Base-by-base conservation (phyloP, 805 yeast species). In the Cyberlindnera samutprakarnensis region DNA sequence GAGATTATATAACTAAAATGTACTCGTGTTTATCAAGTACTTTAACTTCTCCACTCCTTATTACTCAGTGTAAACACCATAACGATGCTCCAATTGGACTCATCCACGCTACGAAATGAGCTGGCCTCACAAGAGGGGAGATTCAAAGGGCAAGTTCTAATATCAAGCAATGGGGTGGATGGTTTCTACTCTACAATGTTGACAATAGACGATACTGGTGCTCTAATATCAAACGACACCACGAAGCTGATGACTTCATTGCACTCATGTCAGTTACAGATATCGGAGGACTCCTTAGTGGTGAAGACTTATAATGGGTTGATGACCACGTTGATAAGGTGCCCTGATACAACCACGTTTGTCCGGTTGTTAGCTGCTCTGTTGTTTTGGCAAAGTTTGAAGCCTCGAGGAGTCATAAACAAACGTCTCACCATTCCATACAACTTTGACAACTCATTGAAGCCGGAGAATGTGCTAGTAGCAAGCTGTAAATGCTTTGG, bases 401-500 rank as follows among this genome's bases (percentile, higher is more conserved):
- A 57, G 35, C 71, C 73, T 6, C 59, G 54, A 25, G 79, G 80
- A 1, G 54, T 74, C 8, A 70, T 68, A 20, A 67, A 72, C 39
- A 75, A 75, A 46, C 37, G 32, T 24, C 25, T 44, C 14, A 14
- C n/a, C 5, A 31, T 38, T n/a, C 46, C 50, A 4, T 39, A 42
- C 15, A 17, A 17, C 3, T 27, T 33, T 12, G n/a, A n/a, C n/a
- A n/a, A n/a, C n/a, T 43, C 49, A 4, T 38, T 16, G 41, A 36
- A 16, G 47, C 58, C 43, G 9, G 34, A 35, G 18, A 56, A 55
- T 41, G 47, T 79, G 11, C 55, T 79, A 30, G 79, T 77, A 14
- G 76, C 85, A 35, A 66, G 81, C 24, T 73, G 80, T 46, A 74
- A 72, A 48, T 64, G 80, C 2, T 81, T 57, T 53, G 87, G 84